These are phyloP conservation scores for Periconia sp. DNA, from an alignment of 2,329 filamentous ascomycete species.

Conservation along the genomic window DNA sequence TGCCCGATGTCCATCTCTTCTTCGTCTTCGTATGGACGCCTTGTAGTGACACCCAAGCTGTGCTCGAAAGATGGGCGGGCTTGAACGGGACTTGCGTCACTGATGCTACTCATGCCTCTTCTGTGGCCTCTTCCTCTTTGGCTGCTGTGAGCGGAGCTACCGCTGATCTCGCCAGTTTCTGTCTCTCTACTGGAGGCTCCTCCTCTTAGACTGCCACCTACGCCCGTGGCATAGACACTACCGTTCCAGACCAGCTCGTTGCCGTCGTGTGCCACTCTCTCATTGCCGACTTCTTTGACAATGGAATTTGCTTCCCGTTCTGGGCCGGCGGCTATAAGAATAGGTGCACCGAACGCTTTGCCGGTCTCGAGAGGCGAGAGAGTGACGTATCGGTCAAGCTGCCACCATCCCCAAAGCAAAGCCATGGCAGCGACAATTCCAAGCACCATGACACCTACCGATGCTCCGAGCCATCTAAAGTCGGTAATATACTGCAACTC, in stretches of 20 bases:
- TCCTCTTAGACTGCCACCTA: neutral
- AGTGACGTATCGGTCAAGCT: constrained; percentile 15
- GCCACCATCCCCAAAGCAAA: constrained; percentile 20
- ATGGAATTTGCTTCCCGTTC: constrained; percentile 17
- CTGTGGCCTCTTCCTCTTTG: constrained; percentile 4
- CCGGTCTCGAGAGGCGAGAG: constrained; percentile 21
- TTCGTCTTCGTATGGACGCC: constrained; percentile 11
- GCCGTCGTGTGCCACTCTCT: constrained; percentile 17
- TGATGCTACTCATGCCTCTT: constrained; percentile 11
- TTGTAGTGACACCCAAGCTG: constrained; percentile 11
- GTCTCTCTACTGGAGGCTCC: neutral
- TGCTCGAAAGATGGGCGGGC: constrained; percentile 14
- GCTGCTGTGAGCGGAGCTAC: neutral
- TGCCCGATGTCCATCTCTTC: constrained; percentile 11
- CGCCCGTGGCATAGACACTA: constrained; percentile 15
- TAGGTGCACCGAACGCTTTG: constrained; percentile 19
- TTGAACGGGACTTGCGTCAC: constrained; percentile 2
- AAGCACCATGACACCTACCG: constrained; percentile 14
- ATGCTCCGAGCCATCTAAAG: constrained; percentile 12
- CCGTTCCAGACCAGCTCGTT: constrained; percentile 22
- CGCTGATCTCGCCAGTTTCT: neutral
- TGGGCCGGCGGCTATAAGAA: constrained; percentile 12
- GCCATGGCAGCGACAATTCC: constrained; percentile 12
- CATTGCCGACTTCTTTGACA: constrained; percentile 16
- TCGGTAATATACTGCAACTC: constrained; percentile 17